Percentiles rank a stretch among this genome's conserved stretches.
Evolutionary conservation across 805 yeast genomes (phyloP).

Genomic region (Novakomyces olei): DNA sequence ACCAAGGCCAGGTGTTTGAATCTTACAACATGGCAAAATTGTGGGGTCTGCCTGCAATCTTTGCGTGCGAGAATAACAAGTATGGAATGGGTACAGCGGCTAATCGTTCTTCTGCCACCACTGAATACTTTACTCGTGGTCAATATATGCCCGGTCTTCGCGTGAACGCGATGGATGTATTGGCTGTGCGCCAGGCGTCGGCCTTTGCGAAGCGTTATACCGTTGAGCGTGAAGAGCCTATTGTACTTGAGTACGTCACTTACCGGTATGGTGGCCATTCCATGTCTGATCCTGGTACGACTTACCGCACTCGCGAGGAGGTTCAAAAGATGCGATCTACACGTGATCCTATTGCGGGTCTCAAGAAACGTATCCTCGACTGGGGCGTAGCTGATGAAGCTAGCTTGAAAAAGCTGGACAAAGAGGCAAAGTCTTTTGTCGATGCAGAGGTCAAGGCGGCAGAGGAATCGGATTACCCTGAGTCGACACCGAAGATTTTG

Average conservation of each 20-base stretch:
- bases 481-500: slow-evolving; percentile 78
- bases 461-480: slow-evolving; percentile 85
- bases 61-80: slow-evolving; percentile 96
- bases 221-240: slow-evolving; percentile 81
- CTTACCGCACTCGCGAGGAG: slow-evolving; percentile 98
- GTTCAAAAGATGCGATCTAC: slow-evolving; percentile 97
- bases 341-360: slow-evolving; percentile 93
- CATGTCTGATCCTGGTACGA: slow-evolving; percentile 99
- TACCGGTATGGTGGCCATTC: slow-evolving; percentile 99
- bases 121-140: slow-evolving; percentile 96
- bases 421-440: slow-evolving; percentile 86
- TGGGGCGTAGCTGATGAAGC: slow-evolving; percentile 75
- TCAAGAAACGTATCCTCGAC: slow-evolving; percentile 68
- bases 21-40: slow-evolving; percentile 96
- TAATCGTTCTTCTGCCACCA: slow-evolving; percentile 84
- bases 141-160: slow-evolving; percentile 97
- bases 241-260: slow-evolving; percentile 90
- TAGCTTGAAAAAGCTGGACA: slow-evolving; percentile 83
- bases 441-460: slow-evolving; percentile 88
- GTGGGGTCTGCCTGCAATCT: slow-evolving; percentile 87
- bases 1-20: slow-evolving; percentile 98
- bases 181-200: slow-evolving; percentile 89
- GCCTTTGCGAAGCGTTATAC: slow-evolving; percentile 95
- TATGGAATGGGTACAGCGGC: slow-evolving; percentile 99
- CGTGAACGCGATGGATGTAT: slow-evolving; percentile 95